A percentile compares a stretch with the other conserved stretches of the same genome.
These are phyloP conservation scores for Tricholoma furcatifolium DNA, from an alignment of 768 basidiomycete genomes.

Conservation along the genomic window DNA sequence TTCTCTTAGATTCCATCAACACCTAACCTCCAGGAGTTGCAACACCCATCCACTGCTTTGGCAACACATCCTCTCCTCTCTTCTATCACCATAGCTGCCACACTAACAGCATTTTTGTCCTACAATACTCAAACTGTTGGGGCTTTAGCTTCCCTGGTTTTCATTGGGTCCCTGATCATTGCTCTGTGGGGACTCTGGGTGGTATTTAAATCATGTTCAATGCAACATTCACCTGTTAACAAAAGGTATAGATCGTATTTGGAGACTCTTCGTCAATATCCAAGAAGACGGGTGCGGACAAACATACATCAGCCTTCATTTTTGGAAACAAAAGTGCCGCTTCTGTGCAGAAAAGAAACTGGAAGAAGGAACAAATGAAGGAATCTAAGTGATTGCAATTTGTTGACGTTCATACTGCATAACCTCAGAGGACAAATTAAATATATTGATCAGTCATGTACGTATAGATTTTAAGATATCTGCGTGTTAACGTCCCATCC, in stretches of 20 bases:
- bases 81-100: constrained; percentile 54
- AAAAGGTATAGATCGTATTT: constrained; percentile 52
- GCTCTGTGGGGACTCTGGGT: constrained; percentile 72
- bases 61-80: constrained; percentile 60
- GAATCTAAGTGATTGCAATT: constrained; percentile 5
- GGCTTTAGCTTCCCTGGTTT: constrained; percentile 50
- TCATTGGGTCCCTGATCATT: constrained; percentile 47
- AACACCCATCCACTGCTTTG: constrained; percentile 15
- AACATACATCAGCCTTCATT: constrained; percentile 75
- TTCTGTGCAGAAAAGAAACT: constrained; percentile 57
- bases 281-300: constrained; percentile 78
- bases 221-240: constrained; percentile 4
- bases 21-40: constrained; percentile 31
- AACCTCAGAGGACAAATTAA: neutral
- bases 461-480: constrained; percentile 1
- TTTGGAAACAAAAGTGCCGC: constrained; percentile 75
- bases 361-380: constrained; percentile 42
- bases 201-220: constrained; percentile 39
- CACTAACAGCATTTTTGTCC: constrained; percentile 57
- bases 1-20: constrained; percentile 43
- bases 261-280: constrained; percentile 55
- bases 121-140: constrained; percentile 64
- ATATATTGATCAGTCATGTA: neutral
- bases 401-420: neutral
- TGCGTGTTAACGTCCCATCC: constrained; percentile 53